phyloP scores from a whole-genome alignment of 768 basidiomycete genomes.

The Coprinopsis marcescibilis region DNA sequence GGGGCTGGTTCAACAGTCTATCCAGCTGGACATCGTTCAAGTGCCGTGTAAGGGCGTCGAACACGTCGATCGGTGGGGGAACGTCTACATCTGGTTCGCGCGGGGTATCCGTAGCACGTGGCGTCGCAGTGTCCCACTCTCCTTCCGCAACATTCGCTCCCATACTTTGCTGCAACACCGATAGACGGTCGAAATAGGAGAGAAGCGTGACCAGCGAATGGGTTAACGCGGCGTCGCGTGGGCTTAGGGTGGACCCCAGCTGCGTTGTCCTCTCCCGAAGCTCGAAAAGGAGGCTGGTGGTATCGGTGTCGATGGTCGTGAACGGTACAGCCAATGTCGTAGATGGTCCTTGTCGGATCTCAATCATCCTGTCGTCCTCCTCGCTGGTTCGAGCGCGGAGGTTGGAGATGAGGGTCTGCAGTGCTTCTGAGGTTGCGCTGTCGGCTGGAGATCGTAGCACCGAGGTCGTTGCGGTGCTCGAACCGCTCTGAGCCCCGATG shows the following conservation, averaged over 20 bases:
- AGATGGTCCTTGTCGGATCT: no score
- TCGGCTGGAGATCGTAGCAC: no score
- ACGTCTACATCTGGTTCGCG: slow-evolving; percentile 13
- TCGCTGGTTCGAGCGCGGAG: slow-evolving; percentile 43
- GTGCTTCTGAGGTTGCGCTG: slow-evolving; percentile 48
- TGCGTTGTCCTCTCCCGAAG: slow-evolving; percentile 49
- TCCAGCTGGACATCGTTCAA: slow-evolving; percentile 63
- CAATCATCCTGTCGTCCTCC: slow-evolving; percentile 41
- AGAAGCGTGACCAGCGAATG: slow-evolving; percentile 66
- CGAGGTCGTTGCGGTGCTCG: no score
- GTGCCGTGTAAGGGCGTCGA: slow-evolving; percentile 60
- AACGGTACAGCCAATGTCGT: no score
- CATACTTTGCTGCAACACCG: slow-evolving; percentile 30
- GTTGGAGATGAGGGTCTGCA: slow-evolving; percentile 58
- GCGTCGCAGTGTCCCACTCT: slow-evolving; percentile 4
- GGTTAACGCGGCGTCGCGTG: slow-evolving; percentile 57
- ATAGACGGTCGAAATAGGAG: slow-evolving; percentile 59
- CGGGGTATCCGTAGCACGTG: slow-evolving; percentile 8
- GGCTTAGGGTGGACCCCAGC: slow-evolving; percentile 36
- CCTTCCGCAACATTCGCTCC: no score
- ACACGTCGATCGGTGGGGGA: slow-evolving; percentile 35
- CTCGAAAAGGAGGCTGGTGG: slow-evolving; percentile 54
- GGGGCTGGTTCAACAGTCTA: slow-evolving; percentile 35
- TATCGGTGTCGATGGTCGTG: slow-evolving; percentile 31
- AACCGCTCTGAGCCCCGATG: slow-evolving; percentile 25